These are phyloP conservation scores for Verticillium dahliae DNA, from an alignment of 2,329 filamentous ascomycete species.

Conservation along the genomic window DNA sequence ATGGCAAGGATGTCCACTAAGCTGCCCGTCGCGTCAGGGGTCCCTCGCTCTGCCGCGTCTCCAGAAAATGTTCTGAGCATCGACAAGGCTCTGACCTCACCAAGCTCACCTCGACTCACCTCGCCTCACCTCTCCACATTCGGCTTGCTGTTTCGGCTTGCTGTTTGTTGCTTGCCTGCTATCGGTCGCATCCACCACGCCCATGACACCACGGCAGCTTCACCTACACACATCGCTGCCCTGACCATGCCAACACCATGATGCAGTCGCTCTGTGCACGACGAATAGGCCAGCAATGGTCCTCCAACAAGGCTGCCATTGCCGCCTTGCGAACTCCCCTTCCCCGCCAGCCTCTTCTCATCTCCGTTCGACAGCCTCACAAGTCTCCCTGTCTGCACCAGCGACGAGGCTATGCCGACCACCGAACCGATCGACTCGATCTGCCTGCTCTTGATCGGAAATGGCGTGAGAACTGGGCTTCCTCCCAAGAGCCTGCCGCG, in stretches of 20 bases:
- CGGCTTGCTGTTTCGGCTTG: neutral
- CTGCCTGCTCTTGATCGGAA: conserved; percentile 41
- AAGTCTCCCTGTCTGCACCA: conserved; percentile 1
- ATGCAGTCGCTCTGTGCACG: conserved; percentile 22
- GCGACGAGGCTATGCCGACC: conserved; percentile 27
- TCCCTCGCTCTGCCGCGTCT: neutral
- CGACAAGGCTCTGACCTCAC: neutral
- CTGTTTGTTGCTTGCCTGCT: neutral
- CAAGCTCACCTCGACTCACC: neutral
- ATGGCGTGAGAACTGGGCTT: conserved; percentile 43
- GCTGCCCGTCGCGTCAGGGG: neutral
- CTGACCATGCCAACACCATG: conserved; percentile 13
- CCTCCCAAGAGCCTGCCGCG: conserved; percentile 10
- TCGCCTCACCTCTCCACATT: neutral
- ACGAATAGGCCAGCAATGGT: conserved; percentile 14
- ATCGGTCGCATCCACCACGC: neutral
- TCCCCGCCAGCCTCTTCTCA: neutral
- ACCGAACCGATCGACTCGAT: conserved; percentile 27
- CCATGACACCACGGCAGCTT: neutral
- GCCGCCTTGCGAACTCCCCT: conserved; percentile 2
- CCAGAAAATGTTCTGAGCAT: neutral
- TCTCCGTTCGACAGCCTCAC: neutral
- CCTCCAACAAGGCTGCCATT: neutral
- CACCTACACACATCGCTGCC: neutral
- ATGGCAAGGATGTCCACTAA: neutral